These are phyloP conservation scores for Thermothelomyces thermophilus DNA, from an alignment of 2,329 filamentous ascomycete genomes.

Conservation along the genomic window DNA sequence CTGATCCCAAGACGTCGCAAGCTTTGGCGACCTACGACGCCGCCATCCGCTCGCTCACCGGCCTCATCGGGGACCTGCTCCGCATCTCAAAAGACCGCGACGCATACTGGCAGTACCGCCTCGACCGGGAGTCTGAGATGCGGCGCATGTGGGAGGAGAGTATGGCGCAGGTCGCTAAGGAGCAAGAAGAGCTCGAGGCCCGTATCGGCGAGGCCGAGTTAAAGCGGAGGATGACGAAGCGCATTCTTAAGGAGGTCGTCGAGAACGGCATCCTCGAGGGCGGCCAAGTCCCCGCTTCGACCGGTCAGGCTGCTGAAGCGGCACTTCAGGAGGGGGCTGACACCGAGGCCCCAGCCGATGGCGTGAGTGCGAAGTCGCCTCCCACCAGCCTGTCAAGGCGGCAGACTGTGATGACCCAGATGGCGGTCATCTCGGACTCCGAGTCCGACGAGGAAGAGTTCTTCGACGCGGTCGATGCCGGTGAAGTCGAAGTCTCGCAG, in stretches of 20 bases:
- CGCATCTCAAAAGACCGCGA: slow-evolving; percentile 93
- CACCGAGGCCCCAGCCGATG: slow-evolving; percentile 21
- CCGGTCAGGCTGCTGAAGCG: slow-evolving; percentile 30
- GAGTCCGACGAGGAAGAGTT: slow-evolving; percentile 87
- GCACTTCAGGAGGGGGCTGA: slow-evolving; percentile 30
- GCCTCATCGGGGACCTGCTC: slow-evolving; percentile 75
- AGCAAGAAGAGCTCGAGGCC: slow-evolving; percentile 86
- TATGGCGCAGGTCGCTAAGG: slow-evolving; percentile 92
- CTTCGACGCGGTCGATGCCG: slow-evolving; percentile 92
- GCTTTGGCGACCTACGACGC: slow-evolving; percentile 82
- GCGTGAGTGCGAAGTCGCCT: slow-evolving; percentile 35
- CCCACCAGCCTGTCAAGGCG: slow-evolving; percentile 43
- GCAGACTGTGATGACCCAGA: slow-evolving; percentile 61
- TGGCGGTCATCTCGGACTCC: slow-evolving; percentile 70
- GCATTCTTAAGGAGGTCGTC: slow-evolving; percentile 78
- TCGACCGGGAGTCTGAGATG: slow-evolving; percentile 87
- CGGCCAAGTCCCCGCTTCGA: slow-evolving; percentile 29
- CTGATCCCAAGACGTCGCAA: slow-evolving; percentile 67
- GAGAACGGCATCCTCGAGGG: slow-evolving; percentile 44
- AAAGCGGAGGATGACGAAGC: slow-evolving; percentile 84
- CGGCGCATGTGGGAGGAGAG: slow-evolving; percentile 98
- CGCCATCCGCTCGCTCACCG: slow-evolving; percentile 80
- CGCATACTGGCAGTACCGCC: slow-evolving; percentile 90
- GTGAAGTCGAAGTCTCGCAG: slow-evolving; percentile 74
- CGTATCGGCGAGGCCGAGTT: slow-evolving; percentile 83